Base-by-base conservation (phyloP, 1,139 yeast species). In the Pichia sp. region DNA sequence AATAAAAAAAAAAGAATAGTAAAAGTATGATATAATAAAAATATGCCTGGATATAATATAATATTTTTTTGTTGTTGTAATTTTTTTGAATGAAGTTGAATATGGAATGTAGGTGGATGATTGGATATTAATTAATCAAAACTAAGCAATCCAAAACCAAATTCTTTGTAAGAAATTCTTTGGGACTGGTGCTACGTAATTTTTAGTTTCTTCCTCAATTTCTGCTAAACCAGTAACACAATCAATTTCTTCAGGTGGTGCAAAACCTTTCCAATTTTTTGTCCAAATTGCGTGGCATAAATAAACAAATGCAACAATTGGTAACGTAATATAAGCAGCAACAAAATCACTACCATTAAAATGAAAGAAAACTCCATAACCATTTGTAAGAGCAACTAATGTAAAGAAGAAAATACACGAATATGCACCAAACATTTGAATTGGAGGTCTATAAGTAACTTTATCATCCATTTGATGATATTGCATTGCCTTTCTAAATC, bases 301-400 rank as follows among this genome's bases (percentile, higher is more conserved):
- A 56, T 74, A 79, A 36, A 78, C 63, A 11, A 62, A 66, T 0
- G 74, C 27, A 40, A 79, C 71, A 35, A 78, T 68, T 27, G 84
- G 85, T 45, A 80, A 58, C 1, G 83, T 78, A 51, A 80, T 68
- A 61, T 80, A 80, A 7, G 83, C 78, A 24, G 84, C 82, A 45
- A 80, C 63, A 55, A 80, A 80, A 58, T 76, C 78, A 6, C 68
- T 56, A 4, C 60, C 68, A 37, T 66, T 63, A 57, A 69, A 72
- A 40, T 70, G 63, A 50, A 76, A 71, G 60, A 79, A 78, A 5
- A 74, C 78, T 1, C 73, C 76, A 56, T 75, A 78, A 33, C 84
- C 84, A 52, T 79, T 78, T 16, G 82, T 76, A 29, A 78, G 45
- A n/a, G 76, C 65, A 43, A 79, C 58, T 22, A 78, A 37, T 3